These are phyloP conservation scores for Ambrosia hybrid DNA, from an alignment of 140 eudicot species.

Conservation along the genomic window DNA sequence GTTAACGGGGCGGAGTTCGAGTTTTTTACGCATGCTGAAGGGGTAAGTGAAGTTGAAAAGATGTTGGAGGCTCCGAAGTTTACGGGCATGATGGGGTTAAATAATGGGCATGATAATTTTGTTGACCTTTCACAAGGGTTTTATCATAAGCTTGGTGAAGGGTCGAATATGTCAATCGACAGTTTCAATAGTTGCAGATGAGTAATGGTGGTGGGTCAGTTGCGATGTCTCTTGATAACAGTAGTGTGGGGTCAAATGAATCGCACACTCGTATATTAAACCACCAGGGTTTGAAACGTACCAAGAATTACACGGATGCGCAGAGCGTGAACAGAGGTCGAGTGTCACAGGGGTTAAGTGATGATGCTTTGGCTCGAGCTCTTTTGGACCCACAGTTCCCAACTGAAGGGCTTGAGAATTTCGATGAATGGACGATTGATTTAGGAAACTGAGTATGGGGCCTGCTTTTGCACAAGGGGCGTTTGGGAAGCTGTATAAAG, in stretches of 20 bases:
- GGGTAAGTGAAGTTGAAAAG: conserved; percentile 34
- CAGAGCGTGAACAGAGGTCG: conserved; percentile 72
- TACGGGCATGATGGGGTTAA: conserved; percentile 82
- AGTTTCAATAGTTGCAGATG: conserved; percentile 81
- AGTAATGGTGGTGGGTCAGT: conserved; percentile 93
- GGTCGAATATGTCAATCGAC: conserved; percentile 88
- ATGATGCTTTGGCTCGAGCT: conserved; percentile 89
- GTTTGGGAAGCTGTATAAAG: conserved; percentile 85
- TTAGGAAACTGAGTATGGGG: conserved; percentile 83
- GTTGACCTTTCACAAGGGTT: conserved; percentile 70
- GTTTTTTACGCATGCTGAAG: conserved; percentile 49
- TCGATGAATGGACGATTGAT: conserved; percentile 91
- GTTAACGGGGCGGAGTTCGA: conserved; percentile 16
- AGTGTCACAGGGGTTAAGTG: conserved; percentile 72
- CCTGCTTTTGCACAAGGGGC: conserved; percentile 97
- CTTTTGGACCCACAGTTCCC: conserved; percentile 64
- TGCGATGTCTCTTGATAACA: conserved; percentile 92
- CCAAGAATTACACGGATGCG: conserved; percentile 63
- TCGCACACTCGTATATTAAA: conserved; percentile 84
- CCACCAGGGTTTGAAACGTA: conserved; percentile 83
- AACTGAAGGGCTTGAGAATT: conserved; percentile 75
- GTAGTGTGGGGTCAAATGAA: conserved; percentile 91
- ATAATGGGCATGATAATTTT: conserved; percentile 56
- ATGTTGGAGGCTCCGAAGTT: conserved; percentile 95
- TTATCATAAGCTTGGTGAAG: conserved; percentile 84